Conservation (phyloP, 75 land plant species). For the Gnetum montanum region DNA sequence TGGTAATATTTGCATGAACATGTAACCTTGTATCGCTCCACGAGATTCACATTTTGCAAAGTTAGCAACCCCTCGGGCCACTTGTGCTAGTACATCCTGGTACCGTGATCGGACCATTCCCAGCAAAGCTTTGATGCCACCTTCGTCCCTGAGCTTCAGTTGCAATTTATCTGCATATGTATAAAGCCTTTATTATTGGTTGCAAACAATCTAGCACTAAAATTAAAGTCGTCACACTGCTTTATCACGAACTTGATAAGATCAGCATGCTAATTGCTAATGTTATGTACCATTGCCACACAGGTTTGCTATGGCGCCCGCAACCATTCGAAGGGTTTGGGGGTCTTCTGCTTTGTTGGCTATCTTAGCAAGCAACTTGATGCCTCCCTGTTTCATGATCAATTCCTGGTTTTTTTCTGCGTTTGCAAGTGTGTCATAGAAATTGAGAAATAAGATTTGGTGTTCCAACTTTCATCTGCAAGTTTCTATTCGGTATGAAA, state of each 20-base stretch:
- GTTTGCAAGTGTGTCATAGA: too few species aligned
- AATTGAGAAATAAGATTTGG: neutral
- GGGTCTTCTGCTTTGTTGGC: constrained; percentile 69
- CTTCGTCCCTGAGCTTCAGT: constrained; percentile 69
- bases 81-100: constrained; percentile 90
- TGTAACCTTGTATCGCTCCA: constrained; percentile 68
- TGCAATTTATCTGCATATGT: constrained; percentile 69
- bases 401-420: constrained; percentile 71
- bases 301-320: constrained; percentile 90
- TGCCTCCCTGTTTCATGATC: constrained; percentile 74
- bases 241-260: too few species aligned
- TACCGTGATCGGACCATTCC: constrained; percentile 85
- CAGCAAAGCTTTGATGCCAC: constrained; percentile 83
- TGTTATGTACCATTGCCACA: constrained; percentile 96
- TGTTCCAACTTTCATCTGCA: too few species aligned
- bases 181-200: neutral
- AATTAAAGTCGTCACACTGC: too few species aligned
- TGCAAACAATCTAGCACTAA: too few species aligned
- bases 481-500: too few species aligned
- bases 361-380: constrained; percentile 46
- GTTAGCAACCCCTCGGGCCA: constrained; percentile 94
- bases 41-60: constrained; percentile 97
- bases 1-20: too few species aligned
- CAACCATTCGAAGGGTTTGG: constrained; percentile 83
- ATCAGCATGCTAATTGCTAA: too few species aligned